Percentiles rank a stretch among this genome's conserved stretches.
Evolutionary conservation across 352 stramenopile species (phyloP).

Genomic region (Phytophthora foliorum): DNA sequence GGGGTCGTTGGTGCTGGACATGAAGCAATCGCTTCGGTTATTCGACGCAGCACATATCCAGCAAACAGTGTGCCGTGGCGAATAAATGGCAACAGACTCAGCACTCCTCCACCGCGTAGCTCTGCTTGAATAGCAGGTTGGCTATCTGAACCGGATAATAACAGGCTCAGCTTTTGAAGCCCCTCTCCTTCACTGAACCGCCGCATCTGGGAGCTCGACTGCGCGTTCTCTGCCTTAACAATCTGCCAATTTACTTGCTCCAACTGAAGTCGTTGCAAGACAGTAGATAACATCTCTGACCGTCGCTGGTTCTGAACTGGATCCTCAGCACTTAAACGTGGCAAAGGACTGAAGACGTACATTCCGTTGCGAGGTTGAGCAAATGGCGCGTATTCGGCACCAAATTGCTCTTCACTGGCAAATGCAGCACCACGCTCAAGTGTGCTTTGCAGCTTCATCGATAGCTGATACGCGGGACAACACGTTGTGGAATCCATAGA

Average conservation of each 20-base stretch:
- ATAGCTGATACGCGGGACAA: slow-evolving; percentile 55
- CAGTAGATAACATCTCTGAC: slow-evolving; percentile 10
- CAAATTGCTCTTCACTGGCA: slow-evolving; percentile 55
- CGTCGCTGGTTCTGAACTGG: slow-evolving; percentile 15
- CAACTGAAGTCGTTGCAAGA: slow-evolving; percentile 46
- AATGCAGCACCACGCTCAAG: slow-evolving; percentile 44
- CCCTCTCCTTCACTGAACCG: slow-evolving; percentile 60
- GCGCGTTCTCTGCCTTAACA: slow-evolving; percentile 50
- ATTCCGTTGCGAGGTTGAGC: slow-evolving; percentile 31
- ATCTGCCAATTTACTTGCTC: slow-evolving; percentile 64
- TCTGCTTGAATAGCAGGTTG: slow-evolving; percentile 77
- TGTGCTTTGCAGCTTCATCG: slow-evolving; percentile 45
- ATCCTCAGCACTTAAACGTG: slow-evolving; percentile 27
- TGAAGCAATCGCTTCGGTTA: slow-evolving; percentile 49
- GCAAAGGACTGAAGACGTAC: slow-evolving; percentile 47
- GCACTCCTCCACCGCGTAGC: slow-evolving; percentile 65
- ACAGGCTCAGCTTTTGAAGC: slow-evolving; percentile 56
- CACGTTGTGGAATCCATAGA: slow-evolving; percentile 69
- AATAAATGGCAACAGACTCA: slow-evolving; percentile 84
- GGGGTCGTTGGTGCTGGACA: slow-evolving; percentile 47
- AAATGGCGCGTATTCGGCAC: slow-evolving; percentile 38
- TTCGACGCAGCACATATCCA: slow-evolving; percentile 59
- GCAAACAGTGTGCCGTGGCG: slow-evolving; percentile 72
- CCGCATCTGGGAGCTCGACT: slow-evolving; percentile 51
- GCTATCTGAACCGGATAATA: slow-evolving; percentile 49